These are phyloP conservation scores for Xerocomus nothofagi DNA, from an alignment of 1,284 basidiomycete species.

Conservation along the genomic window DNA sequence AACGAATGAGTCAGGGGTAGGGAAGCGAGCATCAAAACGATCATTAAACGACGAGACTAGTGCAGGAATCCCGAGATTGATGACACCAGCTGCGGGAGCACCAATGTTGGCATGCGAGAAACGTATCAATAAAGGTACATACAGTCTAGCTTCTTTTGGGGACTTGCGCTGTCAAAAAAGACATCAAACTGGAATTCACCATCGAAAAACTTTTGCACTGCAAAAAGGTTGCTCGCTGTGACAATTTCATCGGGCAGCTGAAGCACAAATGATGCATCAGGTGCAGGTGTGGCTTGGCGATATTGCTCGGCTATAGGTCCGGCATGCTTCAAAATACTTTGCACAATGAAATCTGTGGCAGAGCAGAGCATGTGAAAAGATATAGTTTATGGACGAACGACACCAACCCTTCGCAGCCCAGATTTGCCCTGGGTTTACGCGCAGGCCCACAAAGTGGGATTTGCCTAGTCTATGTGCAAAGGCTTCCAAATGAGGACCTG, in stretches of 20 bases:
- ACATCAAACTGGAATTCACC: constrained; percentile 87
- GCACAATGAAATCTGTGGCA: constrained; percentile 61
- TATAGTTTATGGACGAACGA: not conserved
- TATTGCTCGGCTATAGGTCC: constrained; percentile 57
- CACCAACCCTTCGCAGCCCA: constrained; percentile 82
- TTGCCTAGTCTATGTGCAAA: constrained; percentile 70
- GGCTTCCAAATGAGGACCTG: constrained; percentile 54
- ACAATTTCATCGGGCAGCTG: constrained; percentile 75
- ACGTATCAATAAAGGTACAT: constrained; percentile 26
- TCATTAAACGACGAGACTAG: constrained; percentile 61
- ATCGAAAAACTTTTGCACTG: constrained; percentile 82
- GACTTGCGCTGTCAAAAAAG: constrained; percentile 74
- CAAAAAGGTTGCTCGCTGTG: constrained; percentile 76
- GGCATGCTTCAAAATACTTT: constrained; percentile 61
- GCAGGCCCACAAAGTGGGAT: constrained; percentile 71
- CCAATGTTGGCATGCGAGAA: constrained; percentile 15
- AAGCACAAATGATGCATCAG: constrained; percentile 79
- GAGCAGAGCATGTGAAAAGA: constrained; percentile 1
- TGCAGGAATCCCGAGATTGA: constrained; percentile 69
- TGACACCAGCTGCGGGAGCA: constrained; percentile 45
- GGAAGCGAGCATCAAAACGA: constrained; percentile 72
- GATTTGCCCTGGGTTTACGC: constrained; percentile 61
- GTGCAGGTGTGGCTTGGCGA: constrained; percentile 50
- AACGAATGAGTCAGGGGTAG: constrained; percentile 56
- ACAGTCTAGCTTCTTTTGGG: constrained; percentile 64